Evolutionary conservation across 768 basidiomycete species (phyloP).

Genomic region (Serendipita vermifera): DNA sequence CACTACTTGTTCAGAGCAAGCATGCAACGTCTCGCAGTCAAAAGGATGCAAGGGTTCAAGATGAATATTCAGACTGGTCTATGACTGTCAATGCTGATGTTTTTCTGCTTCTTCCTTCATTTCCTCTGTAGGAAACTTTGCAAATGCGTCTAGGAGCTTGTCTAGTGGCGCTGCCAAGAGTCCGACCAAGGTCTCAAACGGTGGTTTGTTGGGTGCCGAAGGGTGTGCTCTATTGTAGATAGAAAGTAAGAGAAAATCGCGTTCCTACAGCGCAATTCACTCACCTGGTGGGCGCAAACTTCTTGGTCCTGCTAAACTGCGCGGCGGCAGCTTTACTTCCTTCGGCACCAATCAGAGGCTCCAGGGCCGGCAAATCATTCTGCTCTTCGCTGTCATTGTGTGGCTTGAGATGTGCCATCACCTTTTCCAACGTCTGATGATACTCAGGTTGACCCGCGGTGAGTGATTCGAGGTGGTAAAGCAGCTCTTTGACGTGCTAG

Average conservation of each 20-base stretch:
- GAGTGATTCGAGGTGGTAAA: constrained; percentile 37
- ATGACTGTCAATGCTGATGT: background rate
- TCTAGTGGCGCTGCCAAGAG: constrained; percentile 45
- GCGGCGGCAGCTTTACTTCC: constrained; percentile 34
- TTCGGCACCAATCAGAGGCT: constrained; percentile 29
- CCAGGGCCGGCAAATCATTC: constrained; percentile 43
- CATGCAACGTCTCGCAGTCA: no score
- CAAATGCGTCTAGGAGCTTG: constrained; percentile 43
- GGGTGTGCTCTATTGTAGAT: constrained; percentile 36
- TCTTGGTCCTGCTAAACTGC: constrained; percentile 43
- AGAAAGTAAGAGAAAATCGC: background rate
- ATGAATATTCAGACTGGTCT: no score
- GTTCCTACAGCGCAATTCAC: constrained; percentile 16
- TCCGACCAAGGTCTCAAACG: constrained; percentile 45
- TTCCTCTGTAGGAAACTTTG: constrained; percentile 42
- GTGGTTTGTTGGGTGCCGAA: constrained; percentile 41
- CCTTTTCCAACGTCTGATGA: constrained; percentile 28
- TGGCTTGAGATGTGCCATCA: constrained; percentile 37
- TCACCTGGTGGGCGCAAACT: constrained; percentile 48
- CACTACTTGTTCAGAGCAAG: no score
- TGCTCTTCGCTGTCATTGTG: constrained; percentile 48
- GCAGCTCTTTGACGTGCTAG: constrained; percentile 28
- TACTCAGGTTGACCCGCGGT: constrained; percentile 24
- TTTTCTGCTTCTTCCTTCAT: constrained; percentile 26
- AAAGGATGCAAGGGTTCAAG: no score